Percentiles rank a stretch among this genome's conserved stretches.
These are phyloP conservation scores for Ganoderma lingzhi DNA, from an alignment of 1,284 basidiomycete species.

Conservation along the genomic window DNA sequence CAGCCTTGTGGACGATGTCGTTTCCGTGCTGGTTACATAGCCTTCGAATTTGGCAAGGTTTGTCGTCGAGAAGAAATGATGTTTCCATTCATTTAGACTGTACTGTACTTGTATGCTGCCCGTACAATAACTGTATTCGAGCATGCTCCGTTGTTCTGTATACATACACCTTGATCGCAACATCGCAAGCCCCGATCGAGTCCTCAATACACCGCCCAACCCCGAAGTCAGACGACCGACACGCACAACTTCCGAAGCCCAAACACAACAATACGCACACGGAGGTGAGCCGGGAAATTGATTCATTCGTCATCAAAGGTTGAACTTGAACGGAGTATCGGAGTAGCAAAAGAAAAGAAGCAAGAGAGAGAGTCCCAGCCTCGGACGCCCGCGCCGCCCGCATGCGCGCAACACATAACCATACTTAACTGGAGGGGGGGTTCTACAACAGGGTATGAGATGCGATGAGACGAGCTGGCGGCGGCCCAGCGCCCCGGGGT, in stretches of 20 bases:
- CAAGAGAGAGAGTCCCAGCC: neutral
- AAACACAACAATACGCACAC: neutral
- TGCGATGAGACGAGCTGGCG: neutral
- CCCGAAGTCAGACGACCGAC: neutral
- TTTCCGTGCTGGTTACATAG: too few species aligned
- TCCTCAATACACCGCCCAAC: neutral
- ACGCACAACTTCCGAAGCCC: neutral
- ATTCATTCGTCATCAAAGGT: slow-evolving; percentile 1
- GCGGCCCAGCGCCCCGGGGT: neutral
- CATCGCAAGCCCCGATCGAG: neutral
- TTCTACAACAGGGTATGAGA: neutral
- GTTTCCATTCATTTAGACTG: too few species aligned
- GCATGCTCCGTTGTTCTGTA: neutral
- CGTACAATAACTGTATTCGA: neutral
- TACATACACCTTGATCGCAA: neutral
- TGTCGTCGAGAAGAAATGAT: too few species aligned
- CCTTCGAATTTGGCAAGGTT: too few species aligned
- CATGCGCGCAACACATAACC: neutral
- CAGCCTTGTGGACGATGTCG: neutral
- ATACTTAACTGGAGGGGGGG: neutral
- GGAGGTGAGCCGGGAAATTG: neutral
- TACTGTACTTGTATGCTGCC: too few species aligned
- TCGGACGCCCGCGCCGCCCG: neutral
- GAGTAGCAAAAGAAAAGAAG: neutral
- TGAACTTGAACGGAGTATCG: neutral